A percentile compares a stretch with the other conserved stretches of the same genome.
Conservation (phyloP, 2,329 filamentous ascomycete genomes). For the Cladosporium sp. region DNA sequence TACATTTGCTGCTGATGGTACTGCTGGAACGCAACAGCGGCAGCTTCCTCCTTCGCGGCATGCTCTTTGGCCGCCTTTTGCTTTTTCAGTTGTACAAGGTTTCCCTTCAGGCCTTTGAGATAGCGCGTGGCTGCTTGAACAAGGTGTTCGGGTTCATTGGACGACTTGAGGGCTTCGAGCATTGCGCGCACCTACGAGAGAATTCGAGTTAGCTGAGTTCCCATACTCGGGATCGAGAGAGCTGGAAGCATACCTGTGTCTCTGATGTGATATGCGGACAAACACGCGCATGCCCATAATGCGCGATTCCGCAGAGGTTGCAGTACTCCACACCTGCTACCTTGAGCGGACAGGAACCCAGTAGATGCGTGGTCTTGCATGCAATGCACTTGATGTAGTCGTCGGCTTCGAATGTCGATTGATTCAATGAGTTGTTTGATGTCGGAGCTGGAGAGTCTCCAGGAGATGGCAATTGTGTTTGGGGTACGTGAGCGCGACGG, state of each 20-base stretch:
- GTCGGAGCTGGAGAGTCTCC: not conserved
- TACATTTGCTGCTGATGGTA: constrained; percentile 3
- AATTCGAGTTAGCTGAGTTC: not conserved
- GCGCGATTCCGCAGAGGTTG: constrained; percentile 63
- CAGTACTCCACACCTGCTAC: constrained; percentile 61
- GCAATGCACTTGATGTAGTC: constrained; percentile 49
- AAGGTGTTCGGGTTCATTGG: constrained; percentile 55
- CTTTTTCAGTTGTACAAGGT: constrained; percentile 56
- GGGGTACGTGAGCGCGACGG: constrained; percentile 25
- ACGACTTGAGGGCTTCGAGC: constrained; percentile 61
- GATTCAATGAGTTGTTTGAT: constrained; percentile 16
- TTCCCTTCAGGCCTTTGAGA: constrained; percentile 56
- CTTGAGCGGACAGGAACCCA: constrained; percentile 63
- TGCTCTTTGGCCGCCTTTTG: constrained; percentile 35
- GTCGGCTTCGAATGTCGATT: constrained; percentile 17
- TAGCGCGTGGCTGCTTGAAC: constrained; percentile 58
- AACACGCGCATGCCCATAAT: constrained; percentile 56
- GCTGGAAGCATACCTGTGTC: constrained; percentile 38
- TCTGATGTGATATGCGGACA: constrained; percentile 66
- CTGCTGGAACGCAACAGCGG: constrained; percentile 7
- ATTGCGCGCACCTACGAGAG: constrained; percentile 59
- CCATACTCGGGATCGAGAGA: not conserved
- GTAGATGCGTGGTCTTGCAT: constrained; percentile 55
- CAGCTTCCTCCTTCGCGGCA: constrained; percentile 24
- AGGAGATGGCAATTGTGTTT: constrained; percentile 17